These are phyloP conservation scores for Mycotypha africana DNA, from an alignment of 371 early-diverging fungal genomes.

Conservation along the genomic window DNA sequence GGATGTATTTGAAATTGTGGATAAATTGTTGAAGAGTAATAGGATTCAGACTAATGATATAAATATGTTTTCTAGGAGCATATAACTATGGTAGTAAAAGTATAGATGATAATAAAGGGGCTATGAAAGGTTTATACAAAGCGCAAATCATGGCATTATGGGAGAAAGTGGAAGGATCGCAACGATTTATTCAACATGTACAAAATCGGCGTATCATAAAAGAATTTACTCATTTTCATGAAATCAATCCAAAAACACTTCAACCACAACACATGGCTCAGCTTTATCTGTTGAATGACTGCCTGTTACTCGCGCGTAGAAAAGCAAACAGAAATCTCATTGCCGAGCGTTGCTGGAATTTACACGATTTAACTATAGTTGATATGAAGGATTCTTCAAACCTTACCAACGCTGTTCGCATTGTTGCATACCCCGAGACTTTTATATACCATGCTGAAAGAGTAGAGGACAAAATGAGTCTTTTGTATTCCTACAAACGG, in stretches of 20 bases:
- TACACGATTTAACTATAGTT: conserved; percentile 71
- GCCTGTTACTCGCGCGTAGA: conserved; percentile 76
- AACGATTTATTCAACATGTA: conserved; percentile 72
- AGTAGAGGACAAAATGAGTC: conserved; percentile 66
- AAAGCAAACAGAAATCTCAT: conserved; percentile 63
- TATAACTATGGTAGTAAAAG: too few species aligned
- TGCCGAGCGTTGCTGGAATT: conserved; percentile 72
- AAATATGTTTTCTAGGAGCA: too few species aligned
- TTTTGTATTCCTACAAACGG: conserved; percentile 63
- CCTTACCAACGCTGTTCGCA: conserved; percentile 55
- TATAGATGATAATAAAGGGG: too few species aligned
- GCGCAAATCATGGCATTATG: conserved; percentile 67
- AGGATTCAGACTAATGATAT: too few species aligned
- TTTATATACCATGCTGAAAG: conserved; percentile 71
- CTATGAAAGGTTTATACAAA: conserved; percentile 52
- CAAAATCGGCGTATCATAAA: conserved; percentile 75
- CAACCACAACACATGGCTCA: conserved; percentile 74
- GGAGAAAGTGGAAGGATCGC: conserved; percentile 76
- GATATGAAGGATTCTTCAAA: conserved; percentile 76
- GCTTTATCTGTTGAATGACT: conserved; percentile 76
- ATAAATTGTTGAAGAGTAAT: too few species aligned
- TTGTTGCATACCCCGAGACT: conserved; percentile 69
- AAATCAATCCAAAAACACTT: conserved; percentile 71
- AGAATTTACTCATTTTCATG: conserved; percentile 70
- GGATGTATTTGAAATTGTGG: too few species aligned